phyloP scores from a whole-genome alignment of 371 early-diverging fungal genomes.

The Blyttiomyces sp. region DNA sequence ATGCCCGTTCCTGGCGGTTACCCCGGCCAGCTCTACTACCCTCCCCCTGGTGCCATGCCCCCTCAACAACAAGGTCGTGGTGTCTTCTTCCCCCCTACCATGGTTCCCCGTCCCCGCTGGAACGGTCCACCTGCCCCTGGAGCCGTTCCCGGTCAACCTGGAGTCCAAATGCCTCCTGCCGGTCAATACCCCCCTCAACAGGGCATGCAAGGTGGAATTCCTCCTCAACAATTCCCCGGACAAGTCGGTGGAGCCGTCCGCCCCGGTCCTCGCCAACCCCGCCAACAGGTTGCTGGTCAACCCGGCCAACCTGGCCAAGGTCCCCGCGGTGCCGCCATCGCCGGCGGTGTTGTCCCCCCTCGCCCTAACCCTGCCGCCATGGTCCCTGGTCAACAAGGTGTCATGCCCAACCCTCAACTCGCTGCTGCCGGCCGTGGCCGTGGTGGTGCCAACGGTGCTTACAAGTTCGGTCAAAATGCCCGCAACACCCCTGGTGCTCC shows the following conservation, averaged over 20 bases:
- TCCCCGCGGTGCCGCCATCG: no score
- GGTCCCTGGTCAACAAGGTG: conserved; percentile 6
- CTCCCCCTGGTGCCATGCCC: conserved; percentile 36
- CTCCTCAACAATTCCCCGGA: conserved; percentile 11
- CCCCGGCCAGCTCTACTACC: conserved; percentile 45
- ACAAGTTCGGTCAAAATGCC: conserved; percentile 55
- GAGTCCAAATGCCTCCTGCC: conserved; percentile 24
- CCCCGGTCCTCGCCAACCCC: conserved; percentile 3
- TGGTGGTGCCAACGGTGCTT: conserved; percentile 44
- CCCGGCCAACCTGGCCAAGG: neutral
- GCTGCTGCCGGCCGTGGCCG: conserved; percentile 31
- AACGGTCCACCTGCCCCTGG: conserved; percentile 50
- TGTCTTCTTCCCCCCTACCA: conserved; percentile 70
- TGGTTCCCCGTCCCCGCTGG: conserved; percentile 76
- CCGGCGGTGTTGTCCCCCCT: neutral
- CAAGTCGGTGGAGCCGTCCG: neutral
- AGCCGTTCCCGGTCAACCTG: conserved; percentile 56
- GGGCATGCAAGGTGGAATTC: conserved; percentile 2
- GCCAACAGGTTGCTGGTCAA: neutral
- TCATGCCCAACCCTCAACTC: conserved; percentile 18
- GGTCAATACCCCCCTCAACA: conserved; percentile 11
- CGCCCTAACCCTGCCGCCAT: conserved; percentile 4
- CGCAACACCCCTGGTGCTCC: conserved; percentile 48
- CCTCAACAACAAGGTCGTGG: conserved; percentile 62
- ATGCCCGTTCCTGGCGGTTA: conserved; percentile 34